These are phyloP conservation scores for Neonothopanus nambi DNA, from an alignment of 1,284 basidiomycete genomes.

Conservation along the genomic window DNA sequence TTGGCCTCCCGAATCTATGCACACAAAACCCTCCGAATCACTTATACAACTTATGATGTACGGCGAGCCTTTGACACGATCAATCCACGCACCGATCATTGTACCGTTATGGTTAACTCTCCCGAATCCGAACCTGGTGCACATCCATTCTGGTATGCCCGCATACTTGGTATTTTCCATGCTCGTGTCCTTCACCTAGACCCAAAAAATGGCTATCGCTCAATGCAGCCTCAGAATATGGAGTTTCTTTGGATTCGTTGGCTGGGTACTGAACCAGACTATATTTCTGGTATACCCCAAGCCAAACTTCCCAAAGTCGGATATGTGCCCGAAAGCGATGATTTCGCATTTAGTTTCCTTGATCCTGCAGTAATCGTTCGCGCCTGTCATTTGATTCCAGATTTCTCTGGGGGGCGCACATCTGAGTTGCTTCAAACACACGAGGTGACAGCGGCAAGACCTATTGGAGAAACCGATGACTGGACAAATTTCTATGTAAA, in stretches of 20 bases:
- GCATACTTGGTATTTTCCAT: slow-evolving; percentile 2
- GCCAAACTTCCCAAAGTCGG: slow-evolving; percentile 6
- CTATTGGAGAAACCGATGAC: background rate
- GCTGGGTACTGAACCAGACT: background rate
- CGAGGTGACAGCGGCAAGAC: background rate
- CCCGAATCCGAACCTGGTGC: slow-evolving; percentile 7
- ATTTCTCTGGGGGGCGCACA: slow-evolving; percentile 2
- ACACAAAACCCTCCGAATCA: slow-evolving; percentile 22
- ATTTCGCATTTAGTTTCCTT: slow-evolving; percentile 4
- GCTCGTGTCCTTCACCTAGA: background rate
- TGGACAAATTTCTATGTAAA: slow-evolving; percentile 2
- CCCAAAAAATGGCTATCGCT: too few species aligned
- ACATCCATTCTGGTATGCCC: slow-evolving; percentile 7
- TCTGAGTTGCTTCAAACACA: background rate
- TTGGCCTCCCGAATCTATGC: slow-evolving; percentile 19
- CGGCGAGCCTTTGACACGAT: slow-evolving; percentile 25
- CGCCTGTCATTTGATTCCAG: slow-evolving; percentile 3
- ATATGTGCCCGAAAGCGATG: background rate
- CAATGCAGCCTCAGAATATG: background rate
- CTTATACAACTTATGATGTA: slow-evolving; percentile 32
- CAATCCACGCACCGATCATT: slow-evolving; percentile 17
- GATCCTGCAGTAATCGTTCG: background rate
- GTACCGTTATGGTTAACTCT: slow-evolving; percentile 22
- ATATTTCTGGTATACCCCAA: background rate
- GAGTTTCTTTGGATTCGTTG: slow-evolving; percentile 10